phyloP scores from a whole-genome alignment of 306 rosid species.

The Dryas drummondii region DNA sequence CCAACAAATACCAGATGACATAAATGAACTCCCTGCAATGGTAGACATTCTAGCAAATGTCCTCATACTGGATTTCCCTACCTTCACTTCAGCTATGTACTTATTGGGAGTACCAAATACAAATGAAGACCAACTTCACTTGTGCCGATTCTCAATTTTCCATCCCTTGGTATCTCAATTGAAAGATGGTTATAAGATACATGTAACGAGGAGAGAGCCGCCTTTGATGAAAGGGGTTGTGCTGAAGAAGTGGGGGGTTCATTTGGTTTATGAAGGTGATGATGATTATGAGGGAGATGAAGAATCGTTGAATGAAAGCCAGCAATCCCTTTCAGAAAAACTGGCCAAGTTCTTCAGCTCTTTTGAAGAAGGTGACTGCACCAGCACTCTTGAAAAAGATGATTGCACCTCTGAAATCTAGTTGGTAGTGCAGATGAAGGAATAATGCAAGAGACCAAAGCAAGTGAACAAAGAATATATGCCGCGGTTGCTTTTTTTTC shows the following conservation, averaged over 20 bases:
- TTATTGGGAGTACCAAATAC: conserved; percentile 50
- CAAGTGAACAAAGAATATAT: conserved; percentile 5
- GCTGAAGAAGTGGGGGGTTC: conserved; percentile 48
- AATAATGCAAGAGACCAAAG: neutral
- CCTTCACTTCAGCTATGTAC: conserved; percentile 23
- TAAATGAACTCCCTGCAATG: conserved; percentile 14
- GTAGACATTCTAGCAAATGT: conserved; percentile 45
- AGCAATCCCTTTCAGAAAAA: conserved; percentile 52
- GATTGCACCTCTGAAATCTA: neutral
- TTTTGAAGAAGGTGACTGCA: conserved; percentile 4
- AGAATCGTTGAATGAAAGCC: conserved; percentile 33
- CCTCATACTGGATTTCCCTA: conserved; percentile 30
- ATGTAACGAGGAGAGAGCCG: conserved; percentile 33
- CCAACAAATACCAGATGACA: conserved; percentile 27
- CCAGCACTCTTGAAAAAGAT: neutral
- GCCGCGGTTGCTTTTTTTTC: neutral
- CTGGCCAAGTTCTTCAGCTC: conserved; percentile 42
- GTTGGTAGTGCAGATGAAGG: conserved; percentile 4
- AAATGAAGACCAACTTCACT: conserved; percentile 46
- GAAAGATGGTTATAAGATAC: conserved; percentile 41
- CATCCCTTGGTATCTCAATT: conserved; percentile 32
- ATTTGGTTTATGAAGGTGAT: conserved; percentile 53
- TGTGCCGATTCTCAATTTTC: conserved; percentile 39
- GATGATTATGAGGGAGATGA: conserved; percentile 64
- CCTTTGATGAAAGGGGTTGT: conserved; percentile 44